Conservation (phyloP, 768 basidiomycete genomes). For the Pleurotus ostreatus region DNA sequence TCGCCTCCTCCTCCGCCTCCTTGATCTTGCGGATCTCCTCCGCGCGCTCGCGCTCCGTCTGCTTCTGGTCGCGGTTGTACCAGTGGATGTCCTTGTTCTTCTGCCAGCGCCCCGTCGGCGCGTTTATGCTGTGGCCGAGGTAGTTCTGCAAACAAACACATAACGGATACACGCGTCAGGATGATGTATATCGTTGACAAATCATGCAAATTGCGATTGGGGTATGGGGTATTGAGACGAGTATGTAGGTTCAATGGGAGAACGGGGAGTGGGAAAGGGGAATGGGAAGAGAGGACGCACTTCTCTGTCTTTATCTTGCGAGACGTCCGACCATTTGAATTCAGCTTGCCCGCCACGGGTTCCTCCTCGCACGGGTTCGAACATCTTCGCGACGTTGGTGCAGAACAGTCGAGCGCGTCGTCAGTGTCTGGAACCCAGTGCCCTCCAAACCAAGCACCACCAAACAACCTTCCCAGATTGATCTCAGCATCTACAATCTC, state of each 20-base stretch:
- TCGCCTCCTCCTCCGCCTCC: constrained; percentile 85
- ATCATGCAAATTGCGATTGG: no score
- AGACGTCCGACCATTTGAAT: constrained; percentile 89
- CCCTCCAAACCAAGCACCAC: background rate
- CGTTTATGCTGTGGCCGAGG: constrained; percentile 91
- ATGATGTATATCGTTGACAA: no score
- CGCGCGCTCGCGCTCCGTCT: constrained; percentile 39
- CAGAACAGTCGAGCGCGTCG: background rate
- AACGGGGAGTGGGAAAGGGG: background rate
- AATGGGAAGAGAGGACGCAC: constrained; percentile 30
- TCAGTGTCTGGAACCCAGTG: background rate
- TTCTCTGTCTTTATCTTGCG: constrained; percentile 91
- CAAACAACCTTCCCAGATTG: background rate
- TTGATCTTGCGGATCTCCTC: constrained; percentile 84
- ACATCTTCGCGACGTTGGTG: constrained; percentile 40
- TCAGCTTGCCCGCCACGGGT: constrained; percentile 89
- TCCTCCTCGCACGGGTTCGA: constrained; percentile 84
- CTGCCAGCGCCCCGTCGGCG: constrained; percentile 95
- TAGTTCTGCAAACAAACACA: constrained; percentile 61
- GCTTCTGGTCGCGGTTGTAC: constrained; percentile 69
- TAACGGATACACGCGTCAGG: no score
- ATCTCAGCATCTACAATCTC: no score
- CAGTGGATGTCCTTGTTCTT: constrained; percentile 97
- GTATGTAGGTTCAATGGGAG: no score
- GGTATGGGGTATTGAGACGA: no score